A percentile compares a stretch with the other conserved stretches of the same genome.
Conservation (phyloP, 106 monocot species). For the Allium fistulosum region DNA sequence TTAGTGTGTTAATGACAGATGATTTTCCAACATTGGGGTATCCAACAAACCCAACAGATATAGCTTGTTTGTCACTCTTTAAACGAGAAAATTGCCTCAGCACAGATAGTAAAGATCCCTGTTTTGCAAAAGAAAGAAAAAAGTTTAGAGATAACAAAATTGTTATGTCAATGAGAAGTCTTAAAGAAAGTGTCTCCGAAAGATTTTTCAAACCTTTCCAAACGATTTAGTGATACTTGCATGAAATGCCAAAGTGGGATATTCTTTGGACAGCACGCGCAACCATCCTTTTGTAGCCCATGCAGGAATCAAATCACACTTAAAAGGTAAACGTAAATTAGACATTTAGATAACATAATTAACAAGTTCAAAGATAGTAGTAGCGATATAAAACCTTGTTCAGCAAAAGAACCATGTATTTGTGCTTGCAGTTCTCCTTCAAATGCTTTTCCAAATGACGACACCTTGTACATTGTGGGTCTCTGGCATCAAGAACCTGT, state of each 20-base stretch:
- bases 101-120: slow-evolving; percentile 93
- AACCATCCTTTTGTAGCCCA: slow-evolving; percentile 99
- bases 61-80: slow-evolving; percentile 96
- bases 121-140: background rate
- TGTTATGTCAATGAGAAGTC: background rate
- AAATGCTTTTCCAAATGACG: slow-evolving; percentile 88
- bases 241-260: slow-evolving; percentile 93
- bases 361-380: no score
- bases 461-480: slow-evolving; percentile 91
- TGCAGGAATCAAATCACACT: slow-evolving; percentile 97
- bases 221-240: slow-evolving; percentile 93
- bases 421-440: slow-evolving; percentile 87
- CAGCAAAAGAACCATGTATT: slow-evolving; percentile 85
- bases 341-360: background rate
- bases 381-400: slow-evolving; percentile 60
- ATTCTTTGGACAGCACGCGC: slow-evolving; percentile 69
- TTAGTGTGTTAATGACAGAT: slow-evolving; percentile 91
- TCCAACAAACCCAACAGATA: slow-evolving; percentile 99
- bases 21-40: slow-evolving; percentile 99
- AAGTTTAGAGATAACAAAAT: background rate
- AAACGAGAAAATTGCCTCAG: slow-evolving; percentile 85
- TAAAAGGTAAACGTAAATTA: slow-evolving; percentile 7
- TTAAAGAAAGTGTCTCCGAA: background rate
- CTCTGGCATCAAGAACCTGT: slow-evolving; percentile 95
- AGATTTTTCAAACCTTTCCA: slow-evolving; percentile 55